phyloP scores from a whole-genome alignment of 495 filamentous ascomycete species.

The Xylaria cubensis region DNA sequence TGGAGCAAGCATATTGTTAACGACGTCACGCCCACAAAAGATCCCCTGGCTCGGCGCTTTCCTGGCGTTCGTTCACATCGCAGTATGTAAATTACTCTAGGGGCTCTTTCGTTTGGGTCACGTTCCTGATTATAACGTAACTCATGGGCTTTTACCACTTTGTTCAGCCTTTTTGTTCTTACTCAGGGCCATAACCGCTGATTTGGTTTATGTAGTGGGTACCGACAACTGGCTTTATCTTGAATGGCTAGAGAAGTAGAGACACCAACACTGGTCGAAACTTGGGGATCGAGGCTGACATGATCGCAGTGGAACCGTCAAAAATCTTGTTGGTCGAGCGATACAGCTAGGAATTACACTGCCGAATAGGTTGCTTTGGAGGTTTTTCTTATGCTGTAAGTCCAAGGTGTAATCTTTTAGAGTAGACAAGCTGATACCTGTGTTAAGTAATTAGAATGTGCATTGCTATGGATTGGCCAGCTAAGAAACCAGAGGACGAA shows the following conservation, averaged over 20 bases:
- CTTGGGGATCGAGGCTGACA: neutral
- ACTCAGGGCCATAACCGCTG: neutral
- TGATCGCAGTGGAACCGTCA: neutral
- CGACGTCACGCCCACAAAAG: neutral
- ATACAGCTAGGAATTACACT: neutral
- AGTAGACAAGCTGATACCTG: neutral
- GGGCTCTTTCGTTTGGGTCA: neutral
- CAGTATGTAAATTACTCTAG: slow-evolving; percentile 2
- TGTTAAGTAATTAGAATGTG: slow-evolving; percentile 2
- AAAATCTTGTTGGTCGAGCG: neutral
- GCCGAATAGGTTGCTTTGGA: slow-evolving; percentile 16
- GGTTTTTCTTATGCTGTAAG: slow-evolving; percentile 19
- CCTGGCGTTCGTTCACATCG: neutral
- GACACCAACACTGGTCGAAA: no score
- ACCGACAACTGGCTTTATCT: slow-evolving; percentile 5
- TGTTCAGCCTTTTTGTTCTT: no score
- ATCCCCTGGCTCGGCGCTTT: slow-evolving; percentile 8
- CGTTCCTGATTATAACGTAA: neutral
- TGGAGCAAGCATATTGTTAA: slow-evolving; percentile 19
- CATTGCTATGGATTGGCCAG: slow-evolving; percentile 16
- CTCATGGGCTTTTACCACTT: neutral
- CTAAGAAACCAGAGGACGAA: neutral
- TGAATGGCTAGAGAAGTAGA: slow-evolving; percentile 15
- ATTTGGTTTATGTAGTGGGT: neutral
- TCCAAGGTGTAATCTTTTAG: neutral